phyloP scores from a whole-genome alignment of 176 grass and related monocot genomes.

The Oryza nivara region DNA sequence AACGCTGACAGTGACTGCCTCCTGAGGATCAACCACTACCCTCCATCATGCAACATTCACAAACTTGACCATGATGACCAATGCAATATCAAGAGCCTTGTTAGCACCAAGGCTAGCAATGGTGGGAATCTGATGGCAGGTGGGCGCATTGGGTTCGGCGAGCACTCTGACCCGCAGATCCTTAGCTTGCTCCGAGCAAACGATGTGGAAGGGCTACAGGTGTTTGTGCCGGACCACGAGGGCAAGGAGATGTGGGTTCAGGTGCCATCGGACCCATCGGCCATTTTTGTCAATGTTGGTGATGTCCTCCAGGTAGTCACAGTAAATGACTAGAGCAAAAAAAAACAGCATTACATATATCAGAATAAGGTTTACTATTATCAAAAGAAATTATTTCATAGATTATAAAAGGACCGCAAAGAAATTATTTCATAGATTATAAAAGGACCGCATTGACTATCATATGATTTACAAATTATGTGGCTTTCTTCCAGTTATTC shows the following conservation, averaged over 20 bases:
- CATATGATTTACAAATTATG: constrained; percentile 1
- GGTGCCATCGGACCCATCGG: constrained; percentile 72
- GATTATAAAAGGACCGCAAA: neutral
- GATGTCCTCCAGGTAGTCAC: constrained; percentile 82
- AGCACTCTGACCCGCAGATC: constrained; percentile 94
- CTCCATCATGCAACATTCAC: constrained; percentile 49
- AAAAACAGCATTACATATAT: constrained; percentile 23
- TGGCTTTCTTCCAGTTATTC: neutral
- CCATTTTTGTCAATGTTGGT: constrained; percentile 79
- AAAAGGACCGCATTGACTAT: neutral
- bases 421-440: too few species aligned
- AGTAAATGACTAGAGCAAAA: constrained; percentile 7
- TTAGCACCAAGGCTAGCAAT: constrained; percentile 28
- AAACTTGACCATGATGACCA: constrained; percentile 55
- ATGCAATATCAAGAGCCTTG: constrained; percentile 47
- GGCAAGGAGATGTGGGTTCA: constrained; percentile 62
- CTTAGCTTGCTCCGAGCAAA: constrained; percentile 90
- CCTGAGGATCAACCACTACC: constrained; percentile 94
- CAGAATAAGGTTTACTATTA: constrained; percentile 1
- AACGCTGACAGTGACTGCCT: constrained; percentile 83
- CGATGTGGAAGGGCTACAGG: constrained; percentile 76
- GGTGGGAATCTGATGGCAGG: constrained; percentile 9
- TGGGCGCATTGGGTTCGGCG: constrained; percentile 76
- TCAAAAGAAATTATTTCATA: neutral
- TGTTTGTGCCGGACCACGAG: constrained; percentile 27